A percentile compares a stretch with the other conserved stretches of the same genome.
These are phyloP conservation scores for Mycena albidolilacea DNA, from an alignment of 768 basidiomycete species.

Conservation along the genomic window DNA sequence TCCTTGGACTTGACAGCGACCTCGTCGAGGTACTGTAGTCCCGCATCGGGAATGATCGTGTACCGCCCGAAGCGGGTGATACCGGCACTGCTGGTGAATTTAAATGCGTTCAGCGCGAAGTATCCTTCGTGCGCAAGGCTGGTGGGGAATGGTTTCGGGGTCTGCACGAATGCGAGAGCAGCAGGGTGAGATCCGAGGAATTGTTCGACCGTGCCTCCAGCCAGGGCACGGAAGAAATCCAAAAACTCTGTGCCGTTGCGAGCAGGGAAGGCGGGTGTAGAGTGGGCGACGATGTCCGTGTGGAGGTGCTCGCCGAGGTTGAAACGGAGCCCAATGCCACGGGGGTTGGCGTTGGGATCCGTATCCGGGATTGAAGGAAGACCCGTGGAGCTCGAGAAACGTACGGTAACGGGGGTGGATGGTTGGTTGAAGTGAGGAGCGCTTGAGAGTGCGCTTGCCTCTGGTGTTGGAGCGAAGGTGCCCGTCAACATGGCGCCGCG, in stretches of 20 bases:
- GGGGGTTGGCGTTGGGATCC: slow-evolving; percentile 41
- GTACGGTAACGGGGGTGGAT: slow-evolving; percentile 38
- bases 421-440: slow-evolving; percentile 39
- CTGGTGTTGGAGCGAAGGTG: slow-evolving; percentile 33
- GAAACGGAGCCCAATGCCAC: slow-evolving; percentile 41
- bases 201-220: slow-evolving; percentile 34
- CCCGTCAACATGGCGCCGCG: slow-evolving; percentile 37
- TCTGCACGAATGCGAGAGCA: slow-evolving; percentile 39
- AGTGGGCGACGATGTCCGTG: slow-evolving; percentile 41
- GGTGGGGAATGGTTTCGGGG: slow-evolving; percentile 37
- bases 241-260: slow-evolving; percentile 41
- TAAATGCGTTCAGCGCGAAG: slow-evolving; percentile 40
- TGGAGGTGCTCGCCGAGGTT: slow-evolving; percentile 38
- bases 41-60: slow-evolving; percentile 38
- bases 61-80: slow-evolving; percentile 38
- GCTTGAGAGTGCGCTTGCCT: slow-evolving; percentile 36
- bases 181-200: slow-evolving; percentile 40
- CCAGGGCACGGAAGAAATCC: slow-evolving; percentile 40
- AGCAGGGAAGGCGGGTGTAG: slow-evolving; percentile 37
- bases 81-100: slow-evolving; percentile 40
- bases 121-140: slow-evolving; percentile 40
- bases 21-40: slow-evolving; percentile 40
- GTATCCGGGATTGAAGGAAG: slow-evolving; percentile 40
- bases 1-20: slow-evolving; percentile 33
- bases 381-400: slow-evolving; percentile 42